Evolutionary conservation across 2,329 filamentous ascomycete species (phyloP), one percentile per base, ranked within the genome.

Genomic region (Penicillium griseofulvum): DNA sequence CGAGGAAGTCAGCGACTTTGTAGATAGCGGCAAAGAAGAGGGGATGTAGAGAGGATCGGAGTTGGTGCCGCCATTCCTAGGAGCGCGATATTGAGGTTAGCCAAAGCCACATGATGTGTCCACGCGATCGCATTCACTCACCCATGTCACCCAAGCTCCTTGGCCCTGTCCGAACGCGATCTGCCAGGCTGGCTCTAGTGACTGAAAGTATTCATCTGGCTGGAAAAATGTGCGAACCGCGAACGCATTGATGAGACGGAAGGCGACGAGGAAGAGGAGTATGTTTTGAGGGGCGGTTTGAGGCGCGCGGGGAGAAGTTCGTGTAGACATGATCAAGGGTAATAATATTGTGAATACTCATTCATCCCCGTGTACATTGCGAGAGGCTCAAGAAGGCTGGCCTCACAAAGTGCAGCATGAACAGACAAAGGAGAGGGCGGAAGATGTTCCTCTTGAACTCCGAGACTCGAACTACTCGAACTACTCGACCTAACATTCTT

Each of bases 141-240:
- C 93, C 94, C 94, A 99, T 59, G 94, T 99, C 67, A 97, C 82
- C 90, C 93, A 99, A 28, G 93, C 90, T 59, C 89, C 89, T 72
- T 87, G 89, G 14, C 81, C 71, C 2, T 78, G 68, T 22, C 92
- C 92, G 80, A 96, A 97, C 3, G 89, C 89, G 52, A 94, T 81
- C 66, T 87, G 80, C 92, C 93, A 97, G 63, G 94, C 94, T 50
- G 94, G 93, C 77, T 99, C 94, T 42, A 97, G 83, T 1, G 91
- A 89, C 71, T 99, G 94, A 69, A 94, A 99, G 78, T 90, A 97
- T 74, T 99, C 94, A 78, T 99, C 94, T 28, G 94, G 94, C 74
- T 99, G 94, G 77, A 99, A 99, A 73, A 97, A 99, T 19, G 94
- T 97, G 62, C 84, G 80, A 54, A 95, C 80, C 59, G 81, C 85